These are phyloP conservation scores for Fraxinus angustifolia DNA, from an alignment of 305 asterid genomes.

Conservation along the genomic window DNA sequence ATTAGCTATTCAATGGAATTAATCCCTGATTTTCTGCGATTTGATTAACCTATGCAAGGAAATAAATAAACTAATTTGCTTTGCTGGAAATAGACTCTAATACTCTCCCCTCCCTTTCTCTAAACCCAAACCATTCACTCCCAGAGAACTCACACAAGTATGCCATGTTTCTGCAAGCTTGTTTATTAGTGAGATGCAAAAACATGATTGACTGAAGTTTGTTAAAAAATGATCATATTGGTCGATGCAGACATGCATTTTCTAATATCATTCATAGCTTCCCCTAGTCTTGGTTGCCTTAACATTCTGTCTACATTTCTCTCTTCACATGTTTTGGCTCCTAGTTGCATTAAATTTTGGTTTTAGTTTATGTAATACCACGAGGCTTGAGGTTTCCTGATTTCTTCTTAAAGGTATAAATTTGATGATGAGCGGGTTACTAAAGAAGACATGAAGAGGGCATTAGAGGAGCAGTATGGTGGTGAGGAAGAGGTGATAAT, in stretches of 20 bases:
- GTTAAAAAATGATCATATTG: not conserved
- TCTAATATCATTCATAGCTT: not conserved
- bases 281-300: not conserved
- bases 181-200: not conserved
- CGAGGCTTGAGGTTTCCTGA: slow-evolving; percentile 4
- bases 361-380: not conserved
- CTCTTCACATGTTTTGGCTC: not conserved
- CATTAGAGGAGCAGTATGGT: slow-evolving; percentile 67
- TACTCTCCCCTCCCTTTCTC: not conserved
- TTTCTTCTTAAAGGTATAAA: slow-evolving; percentile 44
- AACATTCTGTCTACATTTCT: not conserved
- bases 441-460: slow-evolving; percentile 58
- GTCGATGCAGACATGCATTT: not conserved
- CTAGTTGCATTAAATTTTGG: not conserved
- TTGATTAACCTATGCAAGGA: not conserved
- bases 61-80: not conserved
- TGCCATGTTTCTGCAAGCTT: not conserved
- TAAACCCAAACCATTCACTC: not conserved
- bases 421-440: slow-evolving; percentile 72
- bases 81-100: not conserved
- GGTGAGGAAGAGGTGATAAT: slow-evolving; percentile 57
- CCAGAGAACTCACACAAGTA: not conserved
- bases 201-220: not conserved
- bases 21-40: not conserved
- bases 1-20: not conserved